Percentiles rank a stretch among this genome's conserved stretches.
phyloP scores from a whole-genome alignment of 129 eudicot genomes.

The Arctium minus region DNA sequence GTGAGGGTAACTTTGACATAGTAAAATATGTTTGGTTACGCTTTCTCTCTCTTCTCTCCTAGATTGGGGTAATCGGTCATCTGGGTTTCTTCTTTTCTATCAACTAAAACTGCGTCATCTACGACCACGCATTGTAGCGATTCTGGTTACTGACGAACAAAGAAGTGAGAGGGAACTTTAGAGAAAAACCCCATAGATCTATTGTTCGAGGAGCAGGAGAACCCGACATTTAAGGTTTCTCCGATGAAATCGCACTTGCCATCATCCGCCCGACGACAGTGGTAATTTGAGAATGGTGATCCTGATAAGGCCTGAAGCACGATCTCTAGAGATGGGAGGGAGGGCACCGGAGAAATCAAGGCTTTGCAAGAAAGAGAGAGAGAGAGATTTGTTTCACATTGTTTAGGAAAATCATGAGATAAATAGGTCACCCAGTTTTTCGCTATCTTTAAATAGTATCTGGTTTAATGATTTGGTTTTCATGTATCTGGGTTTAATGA shows the following conservation, averaged over 20 bases:
- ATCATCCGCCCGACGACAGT: slow-evolving; percentile 34
- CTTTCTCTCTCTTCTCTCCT: too few relatives aligned
- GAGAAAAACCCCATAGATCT: slow-evolving; percentile 55
- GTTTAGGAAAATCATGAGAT: not conserved
- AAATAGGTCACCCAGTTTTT: not conserved
- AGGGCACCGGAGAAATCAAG: too few relatives aligned
- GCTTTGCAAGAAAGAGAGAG: not conserved
- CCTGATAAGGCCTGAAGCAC: slow-evolving; percentile 23
- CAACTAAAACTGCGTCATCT: slow-evolving; percentile 62
- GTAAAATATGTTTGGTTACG: too few relatives aligned
- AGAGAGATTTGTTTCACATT: slow-evolving; percentile 13
- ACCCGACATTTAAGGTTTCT: slow-evolving; percentile 42
- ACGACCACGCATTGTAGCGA: slow-evolving; percentile 48
- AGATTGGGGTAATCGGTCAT: too few relatives aligned
- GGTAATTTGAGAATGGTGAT: slow-evolving; percentile 40
- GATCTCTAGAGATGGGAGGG: not conserved
- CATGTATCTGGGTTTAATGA: too few relatives aligned
- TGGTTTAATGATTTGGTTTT: too few relatives aligned
- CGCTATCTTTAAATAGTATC: not conserved
- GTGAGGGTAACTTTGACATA: too few relatives aligned
- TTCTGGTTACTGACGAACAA: slow-evolving; percentile 49
- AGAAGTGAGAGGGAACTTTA: slow-evolving; percentile 64
- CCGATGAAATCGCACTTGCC: slow-evolving; percentile 28
- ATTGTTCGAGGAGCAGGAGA: slow-evolving; percentile 33
- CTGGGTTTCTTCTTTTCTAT: too few relatives aligned